Evolutionary conservation across 345 rosid species (phyloP), one percentile per base, ranked within the genome.

Genomic region (Eucalyptus guilfoylei): DNA sequence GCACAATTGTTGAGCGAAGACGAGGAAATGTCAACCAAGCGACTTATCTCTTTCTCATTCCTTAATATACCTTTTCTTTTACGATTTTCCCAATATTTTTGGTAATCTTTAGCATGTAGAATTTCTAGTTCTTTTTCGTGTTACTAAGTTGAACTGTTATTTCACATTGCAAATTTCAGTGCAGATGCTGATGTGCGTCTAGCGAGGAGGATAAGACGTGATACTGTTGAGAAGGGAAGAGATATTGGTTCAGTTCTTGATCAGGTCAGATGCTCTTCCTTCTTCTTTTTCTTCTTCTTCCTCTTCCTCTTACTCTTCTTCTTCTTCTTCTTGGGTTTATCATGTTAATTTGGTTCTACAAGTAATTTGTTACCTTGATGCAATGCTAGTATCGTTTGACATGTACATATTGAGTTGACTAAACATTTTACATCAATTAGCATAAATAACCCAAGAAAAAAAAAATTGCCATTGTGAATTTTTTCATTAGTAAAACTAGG

Each of bases 121-220:
- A 44, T 48, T 49, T 87, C 87, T 83, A 45, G 88, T 90, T 67
- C 62, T 89, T 88, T 89, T 88, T 86, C 91, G 58, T 80, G 88
- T 91, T 40, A 76, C 85, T 76, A 40, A 76, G 85, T 76, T 89
- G 90, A 72, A 50, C 90, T 90, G 90, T 91, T 89, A 92, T 93
- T 93, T 94, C 89, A 96, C 91, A 89, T 91, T 88, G 88, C 86
- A 91, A 92, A 89, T 91, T 94, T 93, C 94, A 95, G 95, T 89
- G 96, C 96, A 98, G 99, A 98, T 95, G 97, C 99, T 93, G 99
- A 98, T 93, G 99, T 98, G 88, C 98, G 99, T 87, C 92, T 98
- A 93, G 99, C 98, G 86, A 96, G 99, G 94, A 96, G 99, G 92
- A 98, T 98, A 91, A 95, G 95, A 92, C 95, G 99, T 89, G 99